Conservation (phyloP, 2,329 filamentous ascomycete genomes). For the Tothia fuscella region DNA sequence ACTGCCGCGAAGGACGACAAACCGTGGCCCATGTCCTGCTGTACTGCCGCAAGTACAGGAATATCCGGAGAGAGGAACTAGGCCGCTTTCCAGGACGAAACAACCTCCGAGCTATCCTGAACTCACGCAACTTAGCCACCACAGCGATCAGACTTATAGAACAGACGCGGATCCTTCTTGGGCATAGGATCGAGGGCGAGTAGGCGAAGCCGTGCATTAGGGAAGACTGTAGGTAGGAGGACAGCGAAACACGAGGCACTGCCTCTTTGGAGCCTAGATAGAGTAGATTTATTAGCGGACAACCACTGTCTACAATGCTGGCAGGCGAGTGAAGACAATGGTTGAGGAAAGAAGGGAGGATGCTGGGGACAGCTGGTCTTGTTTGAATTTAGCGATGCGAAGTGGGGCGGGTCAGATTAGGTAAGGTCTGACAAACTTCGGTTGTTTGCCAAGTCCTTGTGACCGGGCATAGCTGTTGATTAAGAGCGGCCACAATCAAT, state of each 20-base stretch:
- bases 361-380: constrained; percentile 3
- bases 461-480: constrained; percentile 6
- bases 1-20: constrained; percentile 15
- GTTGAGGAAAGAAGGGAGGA: constrained; percentile 1
- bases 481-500: constrained; percentile 6
- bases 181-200: background rate
- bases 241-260: background rate
- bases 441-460: background rate
- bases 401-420: constrained; percentile 3
- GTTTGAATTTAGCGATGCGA: constrained; percentile 4
- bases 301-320: background rate
- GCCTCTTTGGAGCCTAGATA: background rate
- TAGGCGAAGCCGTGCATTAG: background rate
- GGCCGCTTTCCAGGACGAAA: constrained; percentile 13
- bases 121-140: constrained; percentile 13
- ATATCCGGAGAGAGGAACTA: constrained; percentile 15
- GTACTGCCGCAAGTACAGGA: constrained; percentile 20
- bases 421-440: background rate
- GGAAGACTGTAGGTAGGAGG: constrained; percentile 2
- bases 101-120: constrained; percentile 14
- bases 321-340: background rate
- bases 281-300: background rate
- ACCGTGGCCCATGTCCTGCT: constrained; percentile 21
- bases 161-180: background rate
- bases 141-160: constrained; percentile 11